Percentiles rank a stretch among this genome's conserved stretches.
phyloP scores from a whole-genome alignment of 768 basidiomycete species.

The Xerocomellus dryophilus region DNA sequence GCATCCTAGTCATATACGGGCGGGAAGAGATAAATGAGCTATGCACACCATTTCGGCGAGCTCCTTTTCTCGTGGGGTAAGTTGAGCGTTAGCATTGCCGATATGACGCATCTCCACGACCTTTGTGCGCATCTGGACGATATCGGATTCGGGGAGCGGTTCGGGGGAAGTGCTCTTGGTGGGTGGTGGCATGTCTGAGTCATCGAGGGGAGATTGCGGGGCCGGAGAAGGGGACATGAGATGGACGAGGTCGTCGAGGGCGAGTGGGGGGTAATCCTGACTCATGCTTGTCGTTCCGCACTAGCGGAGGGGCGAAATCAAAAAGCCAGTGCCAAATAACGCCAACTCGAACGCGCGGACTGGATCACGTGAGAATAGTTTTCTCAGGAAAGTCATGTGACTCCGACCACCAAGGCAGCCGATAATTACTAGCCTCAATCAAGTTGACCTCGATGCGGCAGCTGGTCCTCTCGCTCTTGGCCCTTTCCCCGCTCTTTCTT shows the following conservation, averaged over 20 bases:
- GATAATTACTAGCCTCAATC: too few species aligned
- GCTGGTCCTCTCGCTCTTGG: slow-evolving; percentile 43
- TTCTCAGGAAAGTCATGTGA: slow-evolving; percentile 28
- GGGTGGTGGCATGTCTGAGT: slow-evolving; percentile 20
- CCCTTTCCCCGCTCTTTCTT: slow-evolving; percentile 60
- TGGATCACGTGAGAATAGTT: slow-evolving; percentile 32
- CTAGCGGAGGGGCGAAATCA: slow-evolving; percentile 23
- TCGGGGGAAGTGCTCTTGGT: slow-evolving; percentile 32
- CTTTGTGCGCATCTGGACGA: slow-evolving; percentile 46
- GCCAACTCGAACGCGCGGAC: slow-evolving; percentile 37
- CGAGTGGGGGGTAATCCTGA: slow-evolving; percentile 40
- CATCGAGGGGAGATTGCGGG: slow-evolving; percentile 22
- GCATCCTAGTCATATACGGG: slow-evolving; percentile 1
- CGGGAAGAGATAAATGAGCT: slow-evolving; percentile 7
- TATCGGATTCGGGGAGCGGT: slow-evolving; percentile 45
- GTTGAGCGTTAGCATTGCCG: slow-evolving; percentile 22
- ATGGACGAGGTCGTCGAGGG: slow-evolving; percentile 56
- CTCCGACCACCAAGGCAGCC: neutral
- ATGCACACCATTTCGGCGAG: slow-evolving; percentile 53
- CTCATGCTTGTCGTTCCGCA: slow-evolving; percentile 24
- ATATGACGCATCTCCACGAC: slow-evolving; percentile 43
- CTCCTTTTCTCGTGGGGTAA: slow-evolving; percentile 46
- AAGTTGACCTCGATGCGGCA: slow-evolving; percentile 18
- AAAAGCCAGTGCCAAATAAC: slow-evolving; percentile 33
- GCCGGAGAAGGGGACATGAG: slow-evolving; percentile 50